Evolutionary conservation across 352 stramenopile species (phyloP), one percentile per base, ranked within the genome.

Genomic region (Phytophthora melonis): DNA sequence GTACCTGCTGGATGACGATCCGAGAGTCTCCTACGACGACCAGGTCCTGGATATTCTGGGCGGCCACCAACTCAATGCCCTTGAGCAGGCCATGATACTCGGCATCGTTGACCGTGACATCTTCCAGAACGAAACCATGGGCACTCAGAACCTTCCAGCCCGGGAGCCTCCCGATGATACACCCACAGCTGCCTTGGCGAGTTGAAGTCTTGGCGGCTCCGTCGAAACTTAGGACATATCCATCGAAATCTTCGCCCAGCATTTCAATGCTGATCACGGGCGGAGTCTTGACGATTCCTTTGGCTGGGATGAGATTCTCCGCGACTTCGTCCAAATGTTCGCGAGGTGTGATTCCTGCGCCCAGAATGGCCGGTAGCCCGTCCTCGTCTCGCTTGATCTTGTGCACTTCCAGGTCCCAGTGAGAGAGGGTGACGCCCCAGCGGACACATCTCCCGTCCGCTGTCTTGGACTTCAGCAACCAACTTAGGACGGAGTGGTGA

Each of bases 211-310:
- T 62, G 0, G 30, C 56, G 1, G 56, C 56, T 19, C 58, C 41
- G 14, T 65, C 58, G 36, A 65, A 65, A 65, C 58, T 57, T n/a
- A 58, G n/a, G 1, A 65, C 45, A 8, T 47, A 39, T 1, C 41
- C 58, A 0, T 14, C 16, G 18, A 34, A 65, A 11, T 65, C 43
- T 1, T 7, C 41, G 30, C 21, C 43, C 2, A 65, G 25, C 58
- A 65, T 65, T 7, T 65, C 58, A 3, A 57, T 16, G 7, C 58
- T 57, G 25, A 65, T 54, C 1, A 65, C 30, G n/a, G 58, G 58
- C 7, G 58, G 58, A 34, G 43, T 18, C 16, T 57, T 61, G n/a
- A 50, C 18, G 0, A 9, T n/a, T 9, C 55, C 55, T 34, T 61
- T 61, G 30, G 32, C 32, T 3, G 55, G 55, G 11, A 50, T 50